Percentiles rank a stretch among this genome's conserved stretches.
phyloP scores from a whole-genome alignment of 2,329 filamentous ascomycete genomes.

The Sphaerulina vaccinii region DNA sequence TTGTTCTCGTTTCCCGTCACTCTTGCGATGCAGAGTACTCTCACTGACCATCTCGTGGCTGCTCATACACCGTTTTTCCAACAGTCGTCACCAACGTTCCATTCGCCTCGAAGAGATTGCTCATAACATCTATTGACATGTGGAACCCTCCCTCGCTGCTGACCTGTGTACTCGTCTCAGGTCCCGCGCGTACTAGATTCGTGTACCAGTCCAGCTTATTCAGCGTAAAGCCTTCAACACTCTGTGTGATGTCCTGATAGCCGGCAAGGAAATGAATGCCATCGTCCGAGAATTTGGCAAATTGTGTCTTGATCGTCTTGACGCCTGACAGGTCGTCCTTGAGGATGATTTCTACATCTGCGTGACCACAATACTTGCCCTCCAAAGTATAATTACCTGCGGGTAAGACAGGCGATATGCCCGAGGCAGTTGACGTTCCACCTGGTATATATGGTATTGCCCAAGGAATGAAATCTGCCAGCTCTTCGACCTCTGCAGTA shows the following conservation, averaged over 20 bases:
- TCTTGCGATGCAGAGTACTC: too few relatives aligned
- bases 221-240: slow-evolving; percentile 10
- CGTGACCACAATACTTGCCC: slow-evolving; percentile 6
- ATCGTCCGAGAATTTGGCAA: slow-evolving; percentile 12
- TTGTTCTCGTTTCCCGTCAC: too few relatives aligned
- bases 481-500: slow-evolving; percentile 25
- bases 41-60: slow-evolving; percentile 33
- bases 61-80: slow-evolving; percentile 40
- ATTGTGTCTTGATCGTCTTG: slow-evolving; percentile 1
- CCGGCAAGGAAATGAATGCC: slow-evolving; percentile 4
- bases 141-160: slow-evolving; percentile 29
- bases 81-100: slow-evolving; percentile 43
- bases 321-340: neutral
- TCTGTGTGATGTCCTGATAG: slow-evolving; percentile 13
- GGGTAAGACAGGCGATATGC: neutral
- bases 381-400: slow-evolving; percentile 9
- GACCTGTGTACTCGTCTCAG: slow-evolving; percentile 3
- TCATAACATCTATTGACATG: slow-evolving; percentile 41
- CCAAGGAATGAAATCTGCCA: slow-evolving; percentile 39
- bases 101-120: slow-evolving; percentile 45
- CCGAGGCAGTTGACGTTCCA: neutral
- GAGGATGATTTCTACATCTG: slow-evolving; percentile 1
- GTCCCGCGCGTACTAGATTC: slow-evolving; percentile 5
- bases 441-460: slow-evolving; percentile 36
- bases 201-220: slow-evolving; percentile 17